Conservation (phyloP, 2,329 filamentous ascomycete species). For the Penicillium glabrum region DNA sequence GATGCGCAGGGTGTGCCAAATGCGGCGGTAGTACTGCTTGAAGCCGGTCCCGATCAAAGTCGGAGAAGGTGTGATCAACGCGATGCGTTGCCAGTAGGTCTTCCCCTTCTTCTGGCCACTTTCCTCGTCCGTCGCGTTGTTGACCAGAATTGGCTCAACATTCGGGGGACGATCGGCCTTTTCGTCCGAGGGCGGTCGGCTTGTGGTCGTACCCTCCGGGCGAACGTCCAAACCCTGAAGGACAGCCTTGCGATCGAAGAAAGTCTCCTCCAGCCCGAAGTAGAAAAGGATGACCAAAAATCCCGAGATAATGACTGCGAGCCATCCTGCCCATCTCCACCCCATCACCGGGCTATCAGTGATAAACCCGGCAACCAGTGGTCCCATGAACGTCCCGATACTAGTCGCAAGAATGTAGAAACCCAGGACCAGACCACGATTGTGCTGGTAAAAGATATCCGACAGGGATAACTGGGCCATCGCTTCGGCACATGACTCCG, state of each 20-base stretch:
- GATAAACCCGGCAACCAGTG: conserved; percentile 54
- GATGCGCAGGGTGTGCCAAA: conserved; percentile 57
- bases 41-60: conserved; percentile 55
- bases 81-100: conserved; percentile 57
- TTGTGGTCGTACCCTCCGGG: not conserved
- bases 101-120: conserved; percentile 36
- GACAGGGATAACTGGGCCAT: conserved; percentile 58
- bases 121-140: conserved; percentile 8
- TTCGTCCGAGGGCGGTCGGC: not conserved
- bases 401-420: conserved; percentile 58
- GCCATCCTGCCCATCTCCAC: conserved; percentile 58
- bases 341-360: conserved; percentile 44
- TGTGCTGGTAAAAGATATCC: conserved; percentile 60
- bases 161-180: not conserved
- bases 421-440: conserved; percentile 55
- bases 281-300: conserved; percentile 50
- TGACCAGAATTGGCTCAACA: not conserved
- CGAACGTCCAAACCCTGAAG: conserved; percentile 5
- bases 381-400: conserved; percentile 58
- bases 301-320: conserved; percentile 52
- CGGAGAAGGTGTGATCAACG: conserved; percentile 56
- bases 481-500: conserved; percentile 58
- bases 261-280: conserved; percentile 56
- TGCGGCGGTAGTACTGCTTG: conserved; percentile 54
- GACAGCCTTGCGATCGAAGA: conserved; percentile 21